Base-by-base conservation (phyloP, 2,329 filamentous ascomycete species). In the Cladobotryum mycophilum region DNA sequence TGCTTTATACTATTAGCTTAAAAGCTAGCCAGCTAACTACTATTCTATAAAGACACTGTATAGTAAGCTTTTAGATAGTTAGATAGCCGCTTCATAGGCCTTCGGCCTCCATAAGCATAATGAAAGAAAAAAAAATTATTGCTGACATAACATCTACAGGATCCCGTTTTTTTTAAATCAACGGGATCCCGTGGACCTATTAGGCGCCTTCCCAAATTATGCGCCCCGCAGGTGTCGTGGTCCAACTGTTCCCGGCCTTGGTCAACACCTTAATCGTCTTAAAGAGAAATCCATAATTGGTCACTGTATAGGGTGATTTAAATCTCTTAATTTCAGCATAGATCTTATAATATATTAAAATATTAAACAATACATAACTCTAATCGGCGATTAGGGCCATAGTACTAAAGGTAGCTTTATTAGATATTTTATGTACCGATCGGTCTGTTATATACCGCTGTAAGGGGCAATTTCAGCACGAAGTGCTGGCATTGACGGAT, bases 311-410 rank as follows among this genome's bases (percentile, higher is more conserved):
- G 0, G 85, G 79, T 36, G 76, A 68, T 60, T 84, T 88, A 74
- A 91, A 89, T 54, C 76, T 77, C 61, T 85, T 78, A 54, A 89
- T 86, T 67, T 93, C 88, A 11, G 76, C 67, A 58, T 83, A 84
- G 1, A 78, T 80, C 64, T 82, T 73, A 55, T 78, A 61, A 59
- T 83, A 80, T 30, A 77, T 77, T 48, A 84, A 73, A 46, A 84
- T 80, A 59, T 83, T 76, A 55, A 83, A 75, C 14, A 83, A 72
- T 13, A 79, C 78, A 45, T 70, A 68, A 7, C 74, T 66, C 58
- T 82, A 79, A 53, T 65, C 61, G 18, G 59, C 55, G 38, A 62
- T 64, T 41, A 70, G 62, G 3, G 25, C 30, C 8, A 30, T 17
- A 46, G 33, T n/a, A 18, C 13, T 12, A 14, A 12, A 14, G 13